Base-by-base conservation (phyloP, 495 filamentous ascomycete species). In the Hypoxylon lienhwacheense region DNA sequence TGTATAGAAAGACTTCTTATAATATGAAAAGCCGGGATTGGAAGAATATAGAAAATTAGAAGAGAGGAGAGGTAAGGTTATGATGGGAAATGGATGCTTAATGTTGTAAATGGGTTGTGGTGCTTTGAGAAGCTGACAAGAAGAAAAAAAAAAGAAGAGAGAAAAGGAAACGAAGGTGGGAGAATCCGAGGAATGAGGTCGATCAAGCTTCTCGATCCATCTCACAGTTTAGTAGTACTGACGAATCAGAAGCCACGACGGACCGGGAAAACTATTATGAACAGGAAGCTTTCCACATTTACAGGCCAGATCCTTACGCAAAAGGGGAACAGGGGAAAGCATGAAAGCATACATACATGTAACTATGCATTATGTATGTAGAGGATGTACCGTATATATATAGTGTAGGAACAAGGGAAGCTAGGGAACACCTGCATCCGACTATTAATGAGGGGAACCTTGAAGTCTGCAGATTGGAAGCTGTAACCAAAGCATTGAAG, bases 241-340 rank as follows among this genome's bases (percentile, higher is more conserved):
- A 53, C 67, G 65, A 70, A 70, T 70, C 67, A 67, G 65, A 56
- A 47, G 60, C 44, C 5, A 33, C 48, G 40, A 46, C 56, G 63
- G 62, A 46, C 41, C 67, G 67, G 67, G 66, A 64, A 66, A 66
- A 66, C 64, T 61, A 61, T 51, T 57, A 39, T 24, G 46, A 31
- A 25, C 12, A 61, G 51, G 54, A 55, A 62, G 58, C 53, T 55
- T 60, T 51, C 40, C 53, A 54, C 33, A 57, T 63, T 54, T 53
- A 35, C 52, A 56, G 20, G 8, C 48, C 54, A 45, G 53, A 50
- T 54, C 43, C 49, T 63, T 62, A 57, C 53, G 59, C 53, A 53
- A 56, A 37, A 45, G 34, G 51, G 45, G 26, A 12, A 55, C 31
- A 33, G 19, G 31, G 37, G 29, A 16, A 26, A 15, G 12, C 7